Base-by-base conservation (phyloP, 73 alveolate species). In the Paramecium caudatum region DNA sequence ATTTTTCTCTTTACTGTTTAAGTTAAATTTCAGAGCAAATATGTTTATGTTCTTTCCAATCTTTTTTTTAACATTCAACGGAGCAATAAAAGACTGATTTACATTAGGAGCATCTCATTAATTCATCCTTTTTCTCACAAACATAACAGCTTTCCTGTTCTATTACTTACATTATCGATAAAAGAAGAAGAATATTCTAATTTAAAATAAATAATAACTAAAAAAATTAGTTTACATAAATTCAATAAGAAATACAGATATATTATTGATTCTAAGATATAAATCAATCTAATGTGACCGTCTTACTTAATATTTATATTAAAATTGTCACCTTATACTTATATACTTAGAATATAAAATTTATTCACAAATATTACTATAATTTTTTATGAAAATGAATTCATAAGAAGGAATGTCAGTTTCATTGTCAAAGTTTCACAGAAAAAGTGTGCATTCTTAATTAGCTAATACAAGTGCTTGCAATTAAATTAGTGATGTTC, bases 1-100 rank as follows among this genome's bases (percentile, higher is more conserved):
- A 36, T 49, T 46, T 37, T 80, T 83, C 37, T 68, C 82, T 15
- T 36, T 90, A 17, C 30, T 34, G 39, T 63, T 63, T 25, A 34
- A 62, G 30, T 19, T 63, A 36, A 21, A 62, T 63, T 37, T 45
- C 93, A 27, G 90, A 48, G 47, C 95, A 91, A 17, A 74, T 48
- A n/a, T 36, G 25, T 84, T 91, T 91, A 19, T 91, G 95, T 15
- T 81, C 43, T 41, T 69, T 84, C 93, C 95, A 91, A 45, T 91
- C 91, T 46, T 43, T 37, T 45, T 43, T 70, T 87, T 91, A 41
- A 74, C 95, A 91, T 27, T 86, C 84, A 23, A 46, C 47, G 46
- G 91, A 47, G 16, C 95, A 91, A 88, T 91, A 91, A 46, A 50
- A 91, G 43, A 84, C 41, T 12, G 43, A 50, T 68, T 91, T 82